Percentiles rank a stretch among this genome's conserved stretches.
Evolutionary conservation across 2,329 filamentous ascomycete genomes (phyloP).

Genomic region (Aspergillus neoniger): DNA sequence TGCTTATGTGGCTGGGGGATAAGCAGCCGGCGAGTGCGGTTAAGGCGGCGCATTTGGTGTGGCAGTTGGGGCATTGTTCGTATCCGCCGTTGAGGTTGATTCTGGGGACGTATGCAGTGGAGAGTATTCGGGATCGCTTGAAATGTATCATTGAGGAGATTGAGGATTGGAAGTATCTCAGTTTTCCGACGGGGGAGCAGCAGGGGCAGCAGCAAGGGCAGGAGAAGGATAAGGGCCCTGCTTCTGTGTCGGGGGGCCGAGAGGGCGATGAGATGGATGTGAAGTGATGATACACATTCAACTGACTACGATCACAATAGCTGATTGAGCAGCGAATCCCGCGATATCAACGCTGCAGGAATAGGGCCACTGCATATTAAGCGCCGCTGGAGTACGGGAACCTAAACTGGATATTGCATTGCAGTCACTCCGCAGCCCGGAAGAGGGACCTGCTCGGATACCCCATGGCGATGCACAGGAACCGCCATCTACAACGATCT

Average conservation of each 20-base stretch:
- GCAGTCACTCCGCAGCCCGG: too few relatives aligned
- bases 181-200: slow-evolving; percentile 57
- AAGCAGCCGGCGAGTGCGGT: slow-evolving; percentile 89
- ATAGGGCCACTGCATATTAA: too few relatives aligned
- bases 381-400: too few relatives aligned
- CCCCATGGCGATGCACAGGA: too few relatives aligned
- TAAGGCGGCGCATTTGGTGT: slow-evolving; percentile 89
- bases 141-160: slow-evolving; percentile 92
- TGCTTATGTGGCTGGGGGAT: slow-evolving; percentile 93
- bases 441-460: too few relatives aligned
- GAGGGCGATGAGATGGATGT: neutral
- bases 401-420: too few relatives aligned
- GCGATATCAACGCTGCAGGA: too few relatives aligned
- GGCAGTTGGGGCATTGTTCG: slow-evolving; percentile 93
- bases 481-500: too few relatives aligned
- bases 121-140: slow-evolving; percentile 88
- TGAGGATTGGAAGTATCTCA: slow-evolving; percentile 88
- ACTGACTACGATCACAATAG: too few relatives aligned
- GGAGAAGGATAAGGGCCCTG: neutral
- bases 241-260: neutral
- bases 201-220: slow-evolving; percentile 9
- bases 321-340: too few relatives aligned
- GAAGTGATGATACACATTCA: too few relatives aligned
- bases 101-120: slow-evolving; percentile 91
- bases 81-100: slow-evolving; percentile 85